Evolutionary conservation across 1,284 basidiomycete species (phyloP).

Genomic region (Prillingera fragicola): DNA sequence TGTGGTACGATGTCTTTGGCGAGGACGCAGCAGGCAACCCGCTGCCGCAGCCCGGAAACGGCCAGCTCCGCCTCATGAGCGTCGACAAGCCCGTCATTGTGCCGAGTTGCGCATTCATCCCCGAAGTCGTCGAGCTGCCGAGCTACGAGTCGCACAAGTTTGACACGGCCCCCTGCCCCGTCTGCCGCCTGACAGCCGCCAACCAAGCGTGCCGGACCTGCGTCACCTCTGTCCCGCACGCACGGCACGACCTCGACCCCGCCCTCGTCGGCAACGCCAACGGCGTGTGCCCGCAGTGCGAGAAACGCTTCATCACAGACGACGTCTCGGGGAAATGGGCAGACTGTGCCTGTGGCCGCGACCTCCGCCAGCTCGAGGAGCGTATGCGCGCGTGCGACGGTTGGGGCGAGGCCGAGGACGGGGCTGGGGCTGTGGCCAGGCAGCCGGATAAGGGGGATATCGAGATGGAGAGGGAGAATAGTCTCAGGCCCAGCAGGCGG

Average conservation of each 20-base stretch:
- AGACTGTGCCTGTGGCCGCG: slow-evolving; percentile 27
- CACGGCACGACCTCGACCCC: slow-evolving; percentile 25
- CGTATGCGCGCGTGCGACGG: slow-evolving; percentile 18
- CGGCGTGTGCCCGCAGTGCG: slow-evolving; percentile 28
- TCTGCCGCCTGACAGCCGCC: slow-evolving; percentile 14
- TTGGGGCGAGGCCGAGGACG: too few species aligned
- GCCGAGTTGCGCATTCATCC: slow-evolving; percentile 24
- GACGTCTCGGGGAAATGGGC: slow-evolving; percentile 16
- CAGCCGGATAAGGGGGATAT: too few species aligned
- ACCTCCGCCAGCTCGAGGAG: slow-evolving; percentile 15
- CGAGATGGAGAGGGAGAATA: too few species aligned
- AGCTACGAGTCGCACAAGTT: slow-evolving; percentile 15
- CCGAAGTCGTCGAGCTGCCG: slow-evolving; percentile 17
- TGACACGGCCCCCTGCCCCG: slow-evolving; percentile 14
- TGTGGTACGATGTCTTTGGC: slow-evolving; percentile 44
- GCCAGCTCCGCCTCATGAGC: slow-evolving; percentile 39
- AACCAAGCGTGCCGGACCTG: slow-evolving; percentile 21
- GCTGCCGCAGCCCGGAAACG: slow-evolving; percentile 23
- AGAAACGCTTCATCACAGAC: slow-evolving; percentile 19
- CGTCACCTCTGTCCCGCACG: slow-evolving; percentile 21
- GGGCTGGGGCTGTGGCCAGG: too few species aligned
- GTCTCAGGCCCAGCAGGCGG: too few species aligned
- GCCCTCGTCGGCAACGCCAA: slow-evolving; percentile 23
- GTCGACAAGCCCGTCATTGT: slow-evolving; percentile 34
- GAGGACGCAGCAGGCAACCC: slow-evolving; percentile 24